These are phyloP conservation scores for Beauveria sp. DNA, from an alignment of 2,329 filamentous ascomycete species.

Conservation along the genomic window DNA sequence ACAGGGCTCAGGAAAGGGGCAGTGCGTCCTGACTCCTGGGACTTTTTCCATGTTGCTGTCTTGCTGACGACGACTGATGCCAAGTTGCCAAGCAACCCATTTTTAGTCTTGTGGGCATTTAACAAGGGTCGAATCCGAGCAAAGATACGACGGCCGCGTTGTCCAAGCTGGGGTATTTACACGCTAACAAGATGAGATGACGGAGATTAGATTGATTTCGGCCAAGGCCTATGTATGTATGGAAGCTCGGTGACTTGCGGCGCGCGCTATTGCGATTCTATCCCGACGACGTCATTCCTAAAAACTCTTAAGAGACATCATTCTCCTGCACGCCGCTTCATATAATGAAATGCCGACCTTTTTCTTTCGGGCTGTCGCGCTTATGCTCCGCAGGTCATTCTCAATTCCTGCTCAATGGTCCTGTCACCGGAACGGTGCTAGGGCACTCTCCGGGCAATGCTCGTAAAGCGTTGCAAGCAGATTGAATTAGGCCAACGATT, in stretches of 20 bases:
- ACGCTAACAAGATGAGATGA: neutral
- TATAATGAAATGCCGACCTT: too few species aligned
- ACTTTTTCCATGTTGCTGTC: neutral
- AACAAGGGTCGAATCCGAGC: slow-evolving; percentile 1
- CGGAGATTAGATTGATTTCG: neutral
- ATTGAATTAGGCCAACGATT: too few species aligned
- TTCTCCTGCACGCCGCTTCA: too few species aligned
- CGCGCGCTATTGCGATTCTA: neutral
- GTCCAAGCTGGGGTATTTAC: neutral
- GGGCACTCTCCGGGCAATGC: too few species aligned
- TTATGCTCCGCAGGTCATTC: too few species aligned
- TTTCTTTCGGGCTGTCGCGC: too few species aligned
- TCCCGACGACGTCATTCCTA: neutral
- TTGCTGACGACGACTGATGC: neutral
- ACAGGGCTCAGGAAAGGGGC: neutral
- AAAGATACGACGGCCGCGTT: slow-evolving; percentile 2
- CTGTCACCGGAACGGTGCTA: too few species aligned
- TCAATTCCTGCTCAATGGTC: too few species aligned
- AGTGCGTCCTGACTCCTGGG: neutral
- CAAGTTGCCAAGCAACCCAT: too few species aligned
- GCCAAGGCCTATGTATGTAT: neutral
- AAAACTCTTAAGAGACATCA: too few species aligned
- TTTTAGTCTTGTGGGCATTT: neutral
- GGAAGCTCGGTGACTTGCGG: neutral
- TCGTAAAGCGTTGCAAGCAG: too few species aligned